Conservation (phyloP, 305 asterid species). For the Stenogyne calaminthoides region DNA sequence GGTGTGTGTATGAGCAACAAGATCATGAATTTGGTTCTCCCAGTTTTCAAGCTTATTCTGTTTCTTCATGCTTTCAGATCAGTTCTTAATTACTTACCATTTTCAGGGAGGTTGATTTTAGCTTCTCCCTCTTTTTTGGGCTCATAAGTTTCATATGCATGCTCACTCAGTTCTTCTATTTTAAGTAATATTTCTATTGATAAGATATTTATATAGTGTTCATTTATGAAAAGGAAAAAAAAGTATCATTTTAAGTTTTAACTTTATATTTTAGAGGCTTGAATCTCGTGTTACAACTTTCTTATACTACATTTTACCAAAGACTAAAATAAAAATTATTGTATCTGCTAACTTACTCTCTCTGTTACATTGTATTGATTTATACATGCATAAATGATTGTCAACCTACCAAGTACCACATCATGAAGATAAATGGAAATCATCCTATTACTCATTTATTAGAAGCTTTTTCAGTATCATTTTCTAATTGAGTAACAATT, state of each 20-base stretch:
- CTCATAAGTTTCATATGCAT: background rate
- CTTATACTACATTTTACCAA: background rate
- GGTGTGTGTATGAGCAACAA: too few relatives aligned
- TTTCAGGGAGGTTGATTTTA: conserved; percentile 7
- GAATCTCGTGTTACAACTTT: background rate
- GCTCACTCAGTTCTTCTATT: background rate
- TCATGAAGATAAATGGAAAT: background rate
- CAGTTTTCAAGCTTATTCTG: background rate
- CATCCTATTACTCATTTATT: background rate
- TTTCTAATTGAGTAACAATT: too few relatives aligned
- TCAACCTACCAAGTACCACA: background rate
- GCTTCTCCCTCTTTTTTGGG: conserved; percentile 3
- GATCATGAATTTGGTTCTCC: conserved; percentile 23
- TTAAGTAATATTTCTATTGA: background rate
- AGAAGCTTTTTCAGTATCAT: background rate
- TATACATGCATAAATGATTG: background rate
- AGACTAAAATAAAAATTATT: too few relatives aligned
- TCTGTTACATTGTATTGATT: background rate
- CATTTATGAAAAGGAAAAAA: background rate
- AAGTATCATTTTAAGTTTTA: too few relatives aligned
- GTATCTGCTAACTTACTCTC: background rate
- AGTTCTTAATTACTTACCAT: conserved; percentile 8
- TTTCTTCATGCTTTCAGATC: conserved; percentile 28
- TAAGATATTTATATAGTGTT: background rate
- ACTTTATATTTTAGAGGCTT: background rate